Conservation (phyloP, 2,329 filamentous ascomycete species). For the Phialophora chinensis region DNA sequence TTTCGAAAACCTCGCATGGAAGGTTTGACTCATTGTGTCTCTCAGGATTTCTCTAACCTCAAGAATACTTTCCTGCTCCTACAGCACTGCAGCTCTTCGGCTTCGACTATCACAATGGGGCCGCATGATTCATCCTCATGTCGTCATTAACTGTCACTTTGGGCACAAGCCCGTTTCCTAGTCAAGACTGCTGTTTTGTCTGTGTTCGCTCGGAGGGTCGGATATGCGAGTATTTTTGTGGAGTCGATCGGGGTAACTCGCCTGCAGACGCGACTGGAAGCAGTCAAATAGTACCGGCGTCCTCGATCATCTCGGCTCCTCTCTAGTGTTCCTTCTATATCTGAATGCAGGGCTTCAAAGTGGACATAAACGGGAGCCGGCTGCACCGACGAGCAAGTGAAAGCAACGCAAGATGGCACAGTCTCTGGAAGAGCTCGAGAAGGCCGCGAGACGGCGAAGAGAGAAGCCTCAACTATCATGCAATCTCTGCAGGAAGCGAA, state of each 20-base stretch:
- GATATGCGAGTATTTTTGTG: background rate
- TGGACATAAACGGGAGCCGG: background rate
- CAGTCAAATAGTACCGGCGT: background rate
- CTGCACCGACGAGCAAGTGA: background rate
- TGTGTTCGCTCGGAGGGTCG: background rate
- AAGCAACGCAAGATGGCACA: background rate
- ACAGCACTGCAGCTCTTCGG: no score
- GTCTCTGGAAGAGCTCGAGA: conserved; percentile 5
- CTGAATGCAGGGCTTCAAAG: background rate
- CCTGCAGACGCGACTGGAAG: background rate
- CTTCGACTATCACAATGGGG: no score
- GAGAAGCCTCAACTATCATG: conserved; percentile 29
- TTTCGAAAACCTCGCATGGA: background rate
- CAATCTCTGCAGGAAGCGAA: conserved; percentile 25
- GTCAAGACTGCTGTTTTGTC: background rate
- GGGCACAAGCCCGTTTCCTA: no score
- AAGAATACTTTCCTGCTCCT: background rate
- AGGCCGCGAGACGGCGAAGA: conserved; percentile 21
- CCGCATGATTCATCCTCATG: background rate
- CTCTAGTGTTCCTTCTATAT: background rate
- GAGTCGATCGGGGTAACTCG: background rate
- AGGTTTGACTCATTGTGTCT: no score
- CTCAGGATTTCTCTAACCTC: background rate
- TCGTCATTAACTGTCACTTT: background rate
- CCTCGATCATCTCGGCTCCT: background rate